Evolutionary conservation across 495 filamentous ascomycete species (phyloP).

Genomic region (Aspergillus panamensis): DNA sequence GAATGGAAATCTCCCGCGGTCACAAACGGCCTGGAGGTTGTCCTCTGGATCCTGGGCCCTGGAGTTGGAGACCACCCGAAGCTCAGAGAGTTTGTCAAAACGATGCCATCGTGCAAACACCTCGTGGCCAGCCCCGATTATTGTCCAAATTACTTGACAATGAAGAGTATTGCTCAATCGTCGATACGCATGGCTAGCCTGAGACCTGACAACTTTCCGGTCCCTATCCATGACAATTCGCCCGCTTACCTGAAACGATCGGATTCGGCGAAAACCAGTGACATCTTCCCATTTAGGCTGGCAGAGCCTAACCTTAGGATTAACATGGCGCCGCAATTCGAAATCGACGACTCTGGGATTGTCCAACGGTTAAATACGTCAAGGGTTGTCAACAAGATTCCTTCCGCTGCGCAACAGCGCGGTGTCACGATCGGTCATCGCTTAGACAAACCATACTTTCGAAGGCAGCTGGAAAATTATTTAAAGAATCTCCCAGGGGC

Average conservation of each 20-base stretch:
- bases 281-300: slow-evolving; percentile 26
- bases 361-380: slow-evolving; percentile 52
- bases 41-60: slow-evolving; percentile 78
- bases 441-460: slow-evolving; percentile 25
- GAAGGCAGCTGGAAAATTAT: slow-evolving; percentile 36
- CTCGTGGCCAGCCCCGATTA: slow-evolving; percentile 67
- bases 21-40: slow-evolving; percentile 60
- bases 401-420: slow-evolving; percentile 43
- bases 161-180: slow-evolving; percentile 59
- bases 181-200: slow-evolving; percentile 65
- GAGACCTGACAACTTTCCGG: slow-evolving; percentile 62
- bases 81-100: slow-evolving; percentile 64
- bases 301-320: slow-evolving; percentile 52
- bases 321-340: slow-evolving; percentile 62
- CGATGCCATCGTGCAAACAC: slow-evolving; percentile 60
- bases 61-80: slow-evolving; percentile 59
- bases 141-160: slow-evolving; percentile 66
- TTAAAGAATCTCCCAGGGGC: slow-evolving; percentile 57
- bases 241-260: slow-evolving; percentile 32
- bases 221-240: slow-evolving; percentile 58
- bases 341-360: slow-evolving; percentile 47
- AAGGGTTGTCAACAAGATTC: slow-evolving; percentile 32
- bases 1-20: slow-evolving; percentile 70
- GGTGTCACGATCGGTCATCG: slow-evolving; percentile 28
- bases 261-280: slow-evolving; percentile 15